Evolutionary conservation across 768 basidiomycete genomes (phyloP).

Genomic region (Obba rivulosa): DNA sequence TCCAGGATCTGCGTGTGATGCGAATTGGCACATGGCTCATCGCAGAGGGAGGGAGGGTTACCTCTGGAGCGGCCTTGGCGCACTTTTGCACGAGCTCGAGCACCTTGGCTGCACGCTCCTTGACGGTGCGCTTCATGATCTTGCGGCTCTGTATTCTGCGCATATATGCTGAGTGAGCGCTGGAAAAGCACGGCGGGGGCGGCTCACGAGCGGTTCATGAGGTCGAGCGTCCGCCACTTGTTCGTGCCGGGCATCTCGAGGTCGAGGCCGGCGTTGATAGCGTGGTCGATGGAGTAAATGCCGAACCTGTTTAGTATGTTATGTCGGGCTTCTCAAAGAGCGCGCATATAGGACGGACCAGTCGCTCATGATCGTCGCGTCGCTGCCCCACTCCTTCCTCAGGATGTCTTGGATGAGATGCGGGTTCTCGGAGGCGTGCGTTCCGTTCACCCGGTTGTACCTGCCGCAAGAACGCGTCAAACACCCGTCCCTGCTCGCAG

Average conservation of each 20-base stretch:
- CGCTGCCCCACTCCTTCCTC: slow-evolving; percentile 68
- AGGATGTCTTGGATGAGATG: slow-evolving; percentile 56
- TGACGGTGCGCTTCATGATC: slow-evolving; percentile 56
- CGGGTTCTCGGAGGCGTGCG: slow-evolving; percentile 62
- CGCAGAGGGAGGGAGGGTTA: slow-evolving; percentile 18
- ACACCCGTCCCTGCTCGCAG: neutral
- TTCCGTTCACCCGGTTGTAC: slow-evolving; percentile 74
- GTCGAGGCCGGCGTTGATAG: slow-evolving; percentile 73
- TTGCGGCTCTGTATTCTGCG: slow-evolving; percentile 51
- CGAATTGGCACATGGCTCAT: neutral
- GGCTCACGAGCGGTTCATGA: slow-evolving; percentile 47
- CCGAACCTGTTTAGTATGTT: slow-evolving; percentile 51
- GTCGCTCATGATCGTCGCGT: slow-evolving; percentile 78
- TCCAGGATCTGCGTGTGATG: slow-evolving; percentile 47
- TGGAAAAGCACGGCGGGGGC: neutral
- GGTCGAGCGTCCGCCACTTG: slow-evolving; percentile 71
- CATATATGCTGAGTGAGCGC: neutral
- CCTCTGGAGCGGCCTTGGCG: slow-evolving; percentile 62
- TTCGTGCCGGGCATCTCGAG: slow-evolving; percentile 76
- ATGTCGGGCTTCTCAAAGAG: neutral
- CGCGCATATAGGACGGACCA: slow-evolving; percentile 41
- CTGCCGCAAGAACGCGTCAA: slow-evolving; percentile 26
- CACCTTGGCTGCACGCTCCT: slow-evolving; percentile 60
- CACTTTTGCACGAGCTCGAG: slow-evolving; percentile 68
- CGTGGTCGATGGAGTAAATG: slow-evolving; percentile 56